Evolutionary conservation across 2,329 filamentous ascomycete genomes (phyloP), one percentile per base, ranked within the genome.

Genomic region (Cercospora nicotianae): DNA sequence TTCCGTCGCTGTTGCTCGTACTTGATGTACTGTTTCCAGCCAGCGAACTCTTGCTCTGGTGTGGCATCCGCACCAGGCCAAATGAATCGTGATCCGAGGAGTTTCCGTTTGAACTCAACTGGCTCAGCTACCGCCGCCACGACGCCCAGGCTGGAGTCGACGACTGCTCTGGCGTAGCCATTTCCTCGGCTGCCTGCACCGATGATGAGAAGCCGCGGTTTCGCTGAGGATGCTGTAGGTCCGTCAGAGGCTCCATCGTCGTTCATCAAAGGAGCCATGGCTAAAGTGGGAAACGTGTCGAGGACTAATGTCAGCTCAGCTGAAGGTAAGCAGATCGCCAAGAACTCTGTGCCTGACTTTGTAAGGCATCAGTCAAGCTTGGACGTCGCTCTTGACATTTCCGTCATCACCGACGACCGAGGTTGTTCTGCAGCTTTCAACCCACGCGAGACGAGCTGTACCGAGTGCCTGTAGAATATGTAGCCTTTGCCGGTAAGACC

Each of bases 61-160:
- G 89, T 83, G 0, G 69, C 58, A 0, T 78, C 71, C 0, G 74
- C 73, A 1, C 80, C 74, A 3, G 86, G 86, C 91, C 91, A 94
- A 75, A 97, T 91, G 78, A 91, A 92, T 67, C 83, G 87, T 13
- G 82, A 81, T 12, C 91, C 92, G 61, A 97, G 89, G 0, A 86
- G 83, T 51, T 85, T 81, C 4, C 94, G 88, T 80, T 96, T 96
- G 80, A 89, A 95, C 13, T 84, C 78, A 72, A 92, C 83, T 0
- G 94, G 93, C 74, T 98, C 95, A 23, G 91, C 93, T 16, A 99
- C 87, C 28, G 91, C 91, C 23, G 86, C 87, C 68, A 98, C 87
- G 33, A 89, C 77, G 5, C 90, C 92, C 71, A 88, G 86, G 68
- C 87, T 89, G 18, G 87, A 87, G 16, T 84, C 82, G n/a, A 82